Evolutionary conservation across 1,284 basidiomycete species (phyloP).

Genomic region (Trichosporon sp.): DNA sequence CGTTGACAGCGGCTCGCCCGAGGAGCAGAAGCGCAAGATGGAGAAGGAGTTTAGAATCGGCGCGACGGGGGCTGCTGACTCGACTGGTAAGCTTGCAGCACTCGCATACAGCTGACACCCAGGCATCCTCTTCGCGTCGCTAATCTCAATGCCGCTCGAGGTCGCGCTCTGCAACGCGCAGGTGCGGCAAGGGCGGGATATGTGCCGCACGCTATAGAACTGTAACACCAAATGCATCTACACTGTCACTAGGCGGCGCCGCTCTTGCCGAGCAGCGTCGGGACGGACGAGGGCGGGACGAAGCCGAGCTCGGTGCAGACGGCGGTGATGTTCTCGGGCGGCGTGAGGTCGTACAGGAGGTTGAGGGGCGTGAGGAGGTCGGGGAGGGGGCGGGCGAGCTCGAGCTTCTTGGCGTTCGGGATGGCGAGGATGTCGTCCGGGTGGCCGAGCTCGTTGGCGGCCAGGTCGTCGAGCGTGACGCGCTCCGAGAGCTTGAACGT

Average conservation of each 20-base stretch:
- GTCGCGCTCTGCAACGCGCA: constrained; percentile 70
- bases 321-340: constrained; percentile 83
- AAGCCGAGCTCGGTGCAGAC: constrained; percentile 86
- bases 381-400: constrained; percentile 14
- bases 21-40: constrained; percentile 36
- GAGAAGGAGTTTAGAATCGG: constrained; percentile 86
- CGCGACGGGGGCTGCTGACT: constrained; percentile 61
- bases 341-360: constrained; percentile 86
- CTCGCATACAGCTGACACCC: constrained; percentile 46
- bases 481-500: constrained; percentile 97
- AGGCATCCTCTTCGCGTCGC: constrained; percentile 72
- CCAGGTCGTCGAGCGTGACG: constrained; percentile 89
- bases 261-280: constrained; percentile 49
- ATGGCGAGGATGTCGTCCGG: constrained; percentile 24
- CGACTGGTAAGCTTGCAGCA: constrained; percentile 54
- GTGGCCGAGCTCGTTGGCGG: constrained; percentile 88
- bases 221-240: constrained; percentile 2
- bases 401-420: constrained; percentile 21
- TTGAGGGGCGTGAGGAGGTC: constrained; percentile 64
- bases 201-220: constrained; percentile 64
- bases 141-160: constrained; percentile 81
- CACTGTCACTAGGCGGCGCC: not conserved
- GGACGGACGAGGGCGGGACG: constrained; percentile 67
- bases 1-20: constrained; percentile 48
- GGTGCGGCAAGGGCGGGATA: constrained; percentile 62